Evolutionary conservation across 148 eudicot species (phyloP), one percentile per base, ranked within the genome.

Genomic region (Vaccinium vitisidaea): DNA sequence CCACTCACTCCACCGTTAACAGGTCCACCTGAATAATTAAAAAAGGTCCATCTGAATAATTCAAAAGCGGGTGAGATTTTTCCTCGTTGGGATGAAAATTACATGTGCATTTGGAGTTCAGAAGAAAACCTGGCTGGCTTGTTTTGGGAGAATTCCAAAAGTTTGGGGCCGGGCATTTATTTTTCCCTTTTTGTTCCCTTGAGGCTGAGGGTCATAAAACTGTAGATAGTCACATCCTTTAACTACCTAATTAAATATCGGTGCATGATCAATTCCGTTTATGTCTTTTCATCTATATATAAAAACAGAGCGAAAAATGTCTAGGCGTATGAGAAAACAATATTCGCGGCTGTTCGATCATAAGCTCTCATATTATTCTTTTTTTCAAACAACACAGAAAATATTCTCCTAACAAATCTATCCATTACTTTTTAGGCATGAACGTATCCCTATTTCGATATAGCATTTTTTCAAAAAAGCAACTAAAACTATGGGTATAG

Each of bases 121-220:
- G n/a, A 74, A 32, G 52, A 74, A 36, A 74, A 74, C n/a, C 9
- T 74, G 46, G 77, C 50, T 74, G 46, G 50, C 49, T 74, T 74
- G 52, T 74, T 74, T 36, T 74, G 46, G 46, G 75, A 71, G 75
- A 74, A 10, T 32, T 74, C 19, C 7, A 12, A 71, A 74, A 16
- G 25, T 43, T 74, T 43, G 52, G n/a, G 77, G 77, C n/a, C 9
- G 58, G 58, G 16, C 56, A 16, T 58, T 58, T 58, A 58, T 58
- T 58, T 70, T 70, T 30, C 46, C 46, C 32, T 70, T 70, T 30
- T 30, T 70, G 75, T 27, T 14, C 43, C 75, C 39, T 70, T 2
- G 16, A 70, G 32, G 3, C 4, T 13, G 43, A 70, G 36, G 75
- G 9, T 70, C 19, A 32, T 14, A 14, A 13, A 30, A 30, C 32